These are phyloP conservation scores for Hapsidospora chrysogenum DNA, from an alignment of 495 filamentous ascomycete species.

Conservation along the genomic window DNA sequence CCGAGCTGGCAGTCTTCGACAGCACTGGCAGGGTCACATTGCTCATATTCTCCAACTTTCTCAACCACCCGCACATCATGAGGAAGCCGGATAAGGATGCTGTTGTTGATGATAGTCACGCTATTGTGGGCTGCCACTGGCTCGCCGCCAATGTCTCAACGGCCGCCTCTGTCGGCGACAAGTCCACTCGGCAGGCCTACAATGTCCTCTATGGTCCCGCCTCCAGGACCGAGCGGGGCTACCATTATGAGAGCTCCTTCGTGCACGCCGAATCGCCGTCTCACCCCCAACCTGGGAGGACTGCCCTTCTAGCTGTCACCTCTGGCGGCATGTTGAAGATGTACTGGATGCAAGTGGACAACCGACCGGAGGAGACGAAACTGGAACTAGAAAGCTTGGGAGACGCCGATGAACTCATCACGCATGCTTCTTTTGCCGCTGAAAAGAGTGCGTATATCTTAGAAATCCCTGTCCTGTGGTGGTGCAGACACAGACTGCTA, in stretches of 20 bases:
- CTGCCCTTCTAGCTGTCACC: slow-evolving; percentile 54
- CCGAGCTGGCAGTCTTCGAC: slow-evolving; percentile 66
- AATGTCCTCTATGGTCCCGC: slow-evolving; percentile 26
- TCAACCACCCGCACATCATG: slow-evolving; percentile 46
- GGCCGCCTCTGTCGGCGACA: not conserved
- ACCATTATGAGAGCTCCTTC: slow-evolving; percentile 27
- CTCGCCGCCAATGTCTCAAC: slow-evolving; percentile 29
- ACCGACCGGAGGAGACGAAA: slow-evolving; percentile 46
- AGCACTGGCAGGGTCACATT: slow-evolving; percentile 55
- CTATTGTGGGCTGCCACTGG: slow-evolving; percentile 77
- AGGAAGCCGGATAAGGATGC: slow-evolving; percentile 40
- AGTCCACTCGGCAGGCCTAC: slow-evolving; percentile 1
- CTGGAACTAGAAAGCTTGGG: slow-evolving; percentile 53
- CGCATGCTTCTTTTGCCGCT: slow-evolving; percentile 63
- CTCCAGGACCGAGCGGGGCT: slow-evolving; percentile 21
- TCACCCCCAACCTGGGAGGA: slow-evolving; percentile 46
- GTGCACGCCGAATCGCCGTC: slow-evolving; percentile 45
- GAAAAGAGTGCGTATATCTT: slow-evolving; percentile 39
- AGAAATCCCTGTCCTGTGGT: no score
- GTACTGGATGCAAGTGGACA: slow-evolving; percentile 49
- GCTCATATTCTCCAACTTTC: slow-evolving; percentile 37
- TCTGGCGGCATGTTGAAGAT: slow-evolving; percentile 51
- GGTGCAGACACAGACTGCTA: no score
- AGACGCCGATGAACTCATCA: slow-evolving; percentile 52
- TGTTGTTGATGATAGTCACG: slow-evolving; percentile 51